A percentile compares a stretch with the other conserved stretches of the same genome.
Conservation (phyloP, 2,329 filamentous ascomycete species). For the Metarhizium brunneum region DNA sequence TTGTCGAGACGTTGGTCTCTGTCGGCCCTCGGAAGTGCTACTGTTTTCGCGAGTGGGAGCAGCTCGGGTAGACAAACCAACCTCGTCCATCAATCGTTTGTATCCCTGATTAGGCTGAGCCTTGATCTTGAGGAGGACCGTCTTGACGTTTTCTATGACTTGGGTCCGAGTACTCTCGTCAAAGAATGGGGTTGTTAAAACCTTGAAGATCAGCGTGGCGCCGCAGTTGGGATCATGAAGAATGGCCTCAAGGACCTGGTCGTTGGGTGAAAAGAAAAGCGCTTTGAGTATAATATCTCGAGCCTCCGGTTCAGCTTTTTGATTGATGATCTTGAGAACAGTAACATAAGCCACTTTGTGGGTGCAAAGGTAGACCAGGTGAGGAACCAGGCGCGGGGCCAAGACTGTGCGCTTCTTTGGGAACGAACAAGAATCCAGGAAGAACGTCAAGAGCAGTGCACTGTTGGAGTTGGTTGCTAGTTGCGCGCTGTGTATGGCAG, state of each 20-base stretch:
- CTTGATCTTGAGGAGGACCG: slow-evolving; percentile 80
- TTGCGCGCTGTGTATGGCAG: slow-evolving; percentile 94
- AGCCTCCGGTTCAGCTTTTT: slow-evolving; percentile 88
- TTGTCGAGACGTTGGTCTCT: slow-evolving; percentile 48
- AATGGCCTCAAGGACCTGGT: slow-evolving; percentile 82
- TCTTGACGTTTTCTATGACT: slow-evolving; percentile 86
- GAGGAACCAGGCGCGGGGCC: slow-evolving; percentile 83
- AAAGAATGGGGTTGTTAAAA: slow-evolving; percentile 93
- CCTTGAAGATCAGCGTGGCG: slow-evolving; percentile 96
- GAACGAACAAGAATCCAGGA: slow-evolving; percentile 96
- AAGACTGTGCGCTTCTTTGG: slow-evolving; percentile 83
- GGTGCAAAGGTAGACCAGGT: slow-evolving; percentile 90
- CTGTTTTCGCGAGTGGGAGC: slow-evolving; percentile 34
- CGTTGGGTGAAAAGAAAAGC: slow-evolving; percentile 82
- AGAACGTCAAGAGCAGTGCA: slow-evolving; percentile 89
- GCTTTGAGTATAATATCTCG: slow-evolving; percentile 83
- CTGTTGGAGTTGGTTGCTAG: slow-evolving; percentile 94
- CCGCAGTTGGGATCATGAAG: slow-evolving; percentile 86
- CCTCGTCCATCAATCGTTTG: slow-evolving; percentile 97
- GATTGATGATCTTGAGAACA: slow-evolving; percentile 96
- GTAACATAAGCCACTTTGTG: slow-evolving; percentile 98
- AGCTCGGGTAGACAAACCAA: slow-evolving; percentile 69
- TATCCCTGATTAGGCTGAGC: slow-evolving; percentile 92
- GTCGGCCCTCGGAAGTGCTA: slow-evolving; percentile 38
- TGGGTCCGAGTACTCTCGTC: slow-evolving; percentile 83